phyloP scores from a whole-genome alignment of 2,329 filamentous ascomycete species.

The Zasmidium cellare region DNA sequence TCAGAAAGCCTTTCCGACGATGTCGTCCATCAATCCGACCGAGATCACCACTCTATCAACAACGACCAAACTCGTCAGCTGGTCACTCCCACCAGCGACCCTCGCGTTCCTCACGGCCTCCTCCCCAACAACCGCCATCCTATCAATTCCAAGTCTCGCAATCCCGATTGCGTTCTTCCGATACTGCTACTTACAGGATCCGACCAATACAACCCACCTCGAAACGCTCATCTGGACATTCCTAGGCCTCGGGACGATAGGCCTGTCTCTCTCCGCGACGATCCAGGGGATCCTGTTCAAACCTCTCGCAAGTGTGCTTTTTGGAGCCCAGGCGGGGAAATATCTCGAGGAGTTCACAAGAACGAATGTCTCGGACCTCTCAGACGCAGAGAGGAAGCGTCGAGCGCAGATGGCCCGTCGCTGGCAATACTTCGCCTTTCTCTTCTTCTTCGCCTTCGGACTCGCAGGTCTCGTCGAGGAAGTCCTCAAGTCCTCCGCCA shows the following conservation, averaged over 20 bases:
- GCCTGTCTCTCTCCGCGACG: not conserved
- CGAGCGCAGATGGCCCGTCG: not conserved
- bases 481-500: not conserved
- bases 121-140: too few relatives aligned
- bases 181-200: not conserved
- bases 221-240: not conserved
- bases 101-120: too few relatives aligned
- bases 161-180: not conserved
- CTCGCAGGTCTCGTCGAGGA: not conserved
- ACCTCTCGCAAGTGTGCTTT: not conserved
- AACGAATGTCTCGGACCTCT: too few relatives aligned
- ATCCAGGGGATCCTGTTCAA: not conserved
- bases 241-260: not conserved
- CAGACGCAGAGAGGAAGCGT: not conserved
- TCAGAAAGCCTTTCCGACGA: too few relatives aligned
- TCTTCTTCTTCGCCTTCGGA: not conserved
- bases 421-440: not conserved
- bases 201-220: not conserved
- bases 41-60: too few relatives aligned
- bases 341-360: not conserved
- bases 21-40: too few relatives aligned
- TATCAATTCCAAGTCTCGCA: not conserved
- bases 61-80: too few relatives aligned
- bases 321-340: not conserved
- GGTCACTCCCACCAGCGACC: too few relatives aligned